phyloP scores from a whole-genome alignment of 2,329 filamentous ascomycete species.

The Colletotrichum musae region DNA sequence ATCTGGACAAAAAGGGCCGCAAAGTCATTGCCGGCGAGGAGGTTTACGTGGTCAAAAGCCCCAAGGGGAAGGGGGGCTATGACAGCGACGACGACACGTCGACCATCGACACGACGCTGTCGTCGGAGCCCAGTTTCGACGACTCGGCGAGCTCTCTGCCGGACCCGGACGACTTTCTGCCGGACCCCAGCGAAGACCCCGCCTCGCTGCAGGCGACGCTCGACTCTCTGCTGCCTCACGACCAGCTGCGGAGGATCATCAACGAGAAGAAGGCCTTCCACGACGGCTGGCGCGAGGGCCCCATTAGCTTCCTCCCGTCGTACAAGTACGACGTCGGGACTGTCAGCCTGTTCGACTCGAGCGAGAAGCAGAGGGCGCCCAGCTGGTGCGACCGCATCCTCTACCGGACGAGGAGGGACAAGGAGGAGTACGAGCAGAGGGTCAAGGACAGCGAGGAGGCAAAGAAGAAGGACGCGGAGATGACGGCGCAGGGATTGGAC shows the following conservation, averaged over 20 bases:
- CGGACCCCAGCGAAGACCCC: conserved; percentile 82
- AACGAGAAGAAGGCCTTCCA: conserved; percentile 84
- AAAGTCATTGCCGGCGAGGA: conserved; percentile 61
- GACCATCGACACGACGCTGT: conserved; percentile 50
- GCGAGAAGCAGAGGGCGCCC: conserved; percentile 91
- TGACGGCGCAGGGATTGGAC: conserved; percentile 85
- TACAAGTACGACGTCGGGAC: conserved; percentile 99
- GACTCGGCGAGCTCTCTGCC: conserved; percentile 63
- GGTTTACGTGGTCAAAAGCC: conserved; percentile 46
- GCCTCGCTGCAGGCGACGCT: conserved; percentile 90
- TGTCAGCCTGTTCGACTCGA: conserved; percentile 91
- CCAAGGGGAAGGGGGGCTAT: conserved; percentile 41
- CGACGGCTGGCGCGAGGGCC: conserved; percentile 92
- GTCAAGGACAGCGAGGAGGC: conserved; percentile 76
- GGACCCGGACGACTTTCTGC: conserved; percentile 75
- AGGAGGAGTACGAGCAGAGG: conserved; percentile 74
- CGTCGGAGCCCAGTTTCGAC: conserved; percentile 50
- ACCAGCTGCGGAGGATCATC: conserved; percentile 85
- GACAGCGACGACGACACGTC: conserved; percentile 64
- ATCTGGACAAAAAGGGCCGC: conserved; percentile 61
- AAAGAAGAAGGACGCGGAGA: conserved; percentile 83
- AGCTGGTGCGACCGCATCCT: conserved; percentile 98
- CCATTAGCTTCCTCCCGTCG: conserved; percentile 90
- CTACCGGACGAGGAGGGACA: conserved; percentile 83
- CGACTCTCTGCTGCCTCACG: conserved; percentile 88